Evolutionary conservation across 352 stramenopile genomes (phyloP).

Genomic region (Phytophthora cryptogea): DNA sequence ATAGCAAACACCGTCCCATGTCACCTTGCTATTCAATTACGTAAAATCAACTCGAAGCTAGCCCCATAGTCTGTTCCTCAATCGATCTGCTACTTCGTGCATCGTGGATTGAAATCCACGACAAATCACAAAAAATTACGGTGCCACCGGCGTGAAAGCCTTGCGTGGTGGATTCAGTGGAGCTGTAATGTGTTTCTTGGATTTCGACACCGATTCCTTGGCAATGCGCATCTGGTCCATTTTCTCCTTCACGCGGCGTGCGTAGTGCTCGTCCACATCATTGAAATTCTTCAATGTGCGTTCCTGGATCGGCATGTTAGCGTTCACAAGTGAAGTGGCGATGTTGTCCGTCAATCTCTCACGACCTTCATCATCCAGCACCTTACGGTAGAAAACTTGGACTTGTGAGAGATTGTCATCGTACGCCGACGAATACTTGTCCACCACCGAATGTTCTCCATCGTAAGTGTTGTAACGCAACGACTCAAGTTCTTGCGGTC

Average conservation of each 20-base stretch:
- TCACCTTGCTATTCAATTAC: neutral
- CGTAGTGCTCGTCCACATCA: constrained; percentile 41
- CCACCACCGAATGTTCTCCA: constrained; percentile 34
- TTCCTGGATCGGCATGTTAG: constrained; percentile 35
- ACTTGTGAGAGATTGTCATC: constrained; percentile 84
- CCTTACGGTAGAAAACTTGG: constrained; percentile 65
- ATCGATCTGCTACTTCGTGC: constrained; percentile 11
- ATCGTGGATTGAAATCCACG: neutral
- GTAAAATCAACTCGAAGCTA: constrained; percentile 11
- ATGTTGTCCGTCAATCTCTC: constrained; percentile 80
- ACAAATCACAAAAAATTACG: constrained; percentile 13
- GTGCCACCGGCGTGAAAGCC: constrained; percentile 34
- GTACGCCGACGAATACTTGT: constrained; percentile 60
- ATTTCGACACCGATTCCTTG: constrained; percentile 24
- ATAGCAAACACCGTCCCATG: constrained; percentile 6
- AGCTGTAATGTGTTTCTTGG: constrained; percentile 36
- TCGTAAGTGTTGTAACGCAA: constrained; percentile 28
- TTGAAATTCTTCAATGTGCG: constrained; percentile 42
- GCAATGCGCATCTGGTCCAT: constrained; percentile 36
- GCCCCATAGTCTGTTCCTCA: neutral
- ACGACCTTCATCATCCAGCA: constrained; percentile 58
- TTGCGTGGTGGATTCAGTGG: constrained; percentile 39
- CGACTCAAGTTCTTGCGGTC: constrained; percentile 37
- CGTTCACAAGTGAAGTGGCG: constrained; percentile 61
- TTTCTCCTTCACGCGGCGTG: constrained; percentile 39